These are phyloP conservation scores for Paramecium biaurelia DNA, from an alignment of 73 alveolate species.

Conservation along the genomic window DNA sequence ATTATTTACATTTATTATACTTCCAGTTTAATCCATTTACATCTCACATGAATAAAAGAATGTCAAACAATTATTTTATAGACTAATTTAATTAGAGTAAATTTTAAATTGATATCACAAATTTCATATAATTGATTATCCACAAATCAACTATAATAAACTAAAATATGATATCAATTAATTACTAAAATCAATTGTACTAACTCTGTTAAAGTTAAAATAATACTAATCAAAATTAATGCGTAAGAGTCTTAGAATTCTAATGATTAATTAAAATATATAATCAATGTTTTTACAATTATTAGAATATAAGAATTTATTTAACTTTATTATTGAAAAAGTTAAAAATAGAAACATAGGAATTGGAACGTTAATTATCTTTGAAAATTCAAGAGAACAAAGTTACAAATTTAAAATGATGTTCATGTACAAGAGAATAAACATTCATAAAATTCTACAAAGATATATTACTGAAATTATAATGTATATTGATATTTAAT, in stretches of 20 bases:
- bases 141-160: no score
- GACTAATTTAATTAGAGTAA: not conserved
- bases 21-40: not conserved
- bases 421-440: not conserved
- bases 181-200: no score
- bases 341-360: not conserved
- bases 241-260: no score
- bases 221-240: no score
- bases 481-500: not conserved
- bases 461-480: not conserved
- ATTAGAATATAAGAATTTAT: not conserved
- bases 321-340: not conserved
- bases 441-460: not conserved
- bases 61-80: not conserved
- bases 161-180: no score
- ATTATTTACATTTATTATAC: not conserved
- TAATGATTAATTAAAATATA: no score
- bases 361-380: not conserved
- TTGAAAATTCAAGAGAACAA: not conserved
- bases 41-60: not conserved
- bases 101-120: not conserved
- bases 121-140: not conserved
- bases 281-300: not conserved
- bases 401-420: not conserved
- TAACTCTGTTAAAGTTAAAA: not conserved